Base-by-base conservation (phyloP, 2,329 filamentous ascomycete genomes). In the Alternaria angustiovoidea region DNA sequence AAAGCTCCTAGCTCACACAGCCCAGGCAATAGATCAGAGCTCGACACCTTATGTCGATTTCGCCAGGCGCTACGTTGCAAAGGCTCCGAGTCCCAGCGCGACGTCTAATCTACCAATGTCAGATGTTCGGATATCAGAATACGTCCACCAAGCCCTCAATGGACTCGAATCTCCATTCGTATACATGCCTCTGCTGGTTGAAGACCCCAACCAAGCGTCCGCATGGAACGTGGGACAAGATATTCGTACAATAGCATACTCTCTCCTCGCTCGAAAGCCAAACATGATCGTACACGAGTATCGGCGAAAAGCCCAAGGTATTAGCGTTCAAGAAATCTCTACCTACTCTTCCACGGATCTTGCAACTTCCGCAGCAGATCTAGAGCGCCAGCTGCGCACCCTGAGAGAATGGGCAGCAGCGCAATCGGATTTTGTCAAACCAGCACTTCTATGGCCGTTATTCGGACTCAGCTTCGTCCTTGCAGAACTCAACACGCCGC, bases 171-270 rank as follows among this genome's bases (percentile, higher is more conserved):
- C 65, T 1, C 64, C 64, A 7, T 49, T 54, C 41, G 82, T 92
- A 12, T 94, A 90, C 72, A 81, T 93, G 1, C 88, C 89, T 0
- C 82, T 89, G 22, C 75, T 93, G 0, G 78, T 88, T 12, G 82
- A 84, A 56, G 81, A 84, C 57, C 74, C 81, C 0, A 70, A 73
- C 12, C 73, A 77, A 51, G 74, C 77, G 38, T 79, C 81, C 2
- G 81, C 81, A 6, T 84, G 81, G 81, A 72, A 70, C 26, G 61
- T 78, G 11, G 80, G 79, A 1, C 60, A 70, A 14, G 66, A 74
- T 6, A 60, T 81, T 3, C 79, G 82, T 5, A 62, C 64, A 2
- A 54, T 80, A 20, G 77, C 76, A 7, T 83, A 83, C 59, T 78
- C 75, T 1, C 64, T 81, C 2, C 59, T 82, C 18, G 14, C 20